A percentile compares a stretch with the other conserved stretches of the same genome.
These are phyloP conservation scores for Wickerhamiella alocasiicola DNA, from an alignment of 805 yeast species.

Conservation along the genomic window DNA sequence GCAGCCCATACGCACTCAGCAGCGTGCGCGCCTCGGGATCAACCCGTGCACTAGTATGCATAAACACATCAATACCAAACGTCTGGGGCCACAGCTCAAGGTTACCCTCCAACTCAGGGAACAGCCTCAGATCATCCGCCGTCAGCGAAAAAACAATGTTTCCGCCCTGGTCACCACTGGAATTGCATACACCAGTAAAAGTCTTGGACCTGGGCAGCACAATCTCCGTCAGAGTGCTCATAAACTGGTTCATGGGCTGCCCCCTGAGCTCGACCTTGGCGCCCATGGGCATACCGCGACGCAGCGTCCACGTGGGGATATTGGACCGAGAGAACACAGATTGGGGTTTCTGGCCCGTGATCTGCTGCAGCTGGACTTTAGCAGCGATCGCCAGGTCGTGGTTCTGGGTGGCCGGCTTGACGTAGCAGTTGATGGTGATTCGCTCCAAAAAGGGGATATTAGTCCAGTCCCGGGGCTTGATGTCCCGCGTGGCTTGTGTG, in stretches of 20 bases:
- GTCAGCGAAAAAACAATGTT: constrained; percentile 74
- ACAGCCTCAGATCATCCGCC: constrained; percentile 61
- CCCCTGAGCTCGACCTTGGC: constrained; percentile 72
- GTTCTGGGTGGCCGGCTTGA: constrained; percentile 45
- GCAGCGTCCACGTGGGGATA: constrained; percentile 73
- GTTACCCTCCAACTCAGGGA: constrained; percentile 89
- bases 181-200: constrained; percentile 62
- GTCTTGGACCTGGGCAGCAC: constrained; percentile 89
- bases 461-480: constrained; percentile 49
- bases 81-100: constrained; percentile 81
- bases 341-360: constrained; percentile 80
- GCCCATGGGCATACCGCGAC: constrained; percentile 85
- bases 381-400: constrained; percentile 66
- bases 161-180: constrained; percentile 75
- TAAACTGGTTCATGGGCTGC: constrained; percentile 70
- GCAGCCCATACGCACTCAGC: constrained; percentile 69
- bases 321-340: constrained; percentile 64
- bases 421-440: constrained; percentile 68
- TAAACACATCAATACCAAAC: constrained; percentile 72
- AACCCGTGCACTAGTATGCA: constrained; percentile 80
- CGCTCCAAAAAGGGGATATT: constrained; percentile 62
- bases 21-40: constrained; percentile 82
- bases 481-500: constrained; percentile 59
- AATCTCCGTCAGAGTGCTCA: constrained; percentile 76
- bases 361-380: constrained; percentile 71